Evolutionary conservation across 2,329 filamentous ascomycete genomes (phyloP).

Genomic region (Ophiostoma novo-ulmi): DNA sequence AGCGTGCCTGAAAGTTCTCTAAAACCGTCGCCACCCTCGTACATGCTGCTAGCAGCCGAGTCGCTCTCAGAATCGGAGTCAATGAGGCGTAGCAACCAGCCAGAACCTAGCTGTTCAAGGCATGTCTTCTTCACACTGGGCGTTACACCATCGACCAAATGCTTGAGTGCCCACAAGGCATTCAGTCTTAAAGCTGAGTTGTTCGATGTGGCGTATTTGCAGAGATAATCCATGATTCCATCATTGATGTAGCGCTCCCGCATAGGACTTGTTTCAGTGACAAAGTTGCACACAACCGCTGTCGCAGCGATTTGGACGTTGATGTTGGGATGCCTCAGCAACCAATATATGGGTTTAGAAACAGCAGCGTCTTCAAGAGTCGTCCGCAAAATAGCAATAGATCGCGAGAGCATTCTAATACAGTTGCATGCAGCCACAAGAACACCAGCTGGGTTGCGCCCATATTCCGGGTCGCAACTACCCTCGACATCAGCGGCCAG

Average conservation of each 20-base stretch:
- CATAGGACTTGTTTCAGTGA: conserved; percentile 87
- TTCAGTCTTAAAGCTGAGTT: conserved; percentile 77
- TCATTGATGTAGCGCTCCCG: conserved; percentile 70
- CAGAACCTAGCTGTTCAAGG: conserved; percentile 68
- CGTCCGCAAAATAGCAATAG: conserved; percentile 77
- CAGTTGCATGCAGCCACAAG: conserved; percentile 81
- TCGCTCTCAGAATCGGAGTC: conserved; percentile 56
- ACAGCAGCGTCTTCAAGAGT: conserved; percentile 82
- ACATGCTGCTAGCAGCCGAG: conserved; percentile 33
- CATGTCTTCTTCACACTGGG: conserved; percentile 71
- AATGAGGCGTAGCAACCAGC: conserved; percentile 77
- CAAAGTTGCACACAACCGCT: conserved; percentile 75
- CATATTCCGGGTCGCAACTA: conserved; percentile 48
- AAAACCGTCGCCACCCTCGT: background rate
- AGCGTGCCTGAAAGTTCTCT: conserved; percentile 29
- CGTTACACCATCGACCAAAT: conserved; percentile 69
- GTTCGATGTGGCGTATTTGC: conserved; percentile 75
- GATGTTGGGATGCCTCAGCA: conserved; percentile 68
- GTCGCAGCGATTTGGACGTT: conserved; percentile 84
- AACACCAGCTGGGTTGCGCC: conserved; percentile 68
- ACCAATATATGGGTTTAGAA: conserved; percentile 66
- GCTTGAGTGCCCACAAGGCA: conserved; percentile 89
- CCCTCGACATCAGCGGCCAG: background rate
- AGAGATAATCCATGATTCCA: conserved; percentile 71
- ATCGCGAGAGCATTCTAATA: conserved; percentile 74